Percentiles rank a stretch among this genome's conserved stretches.
Conservation (phyloP, 2,329 filamentous ascomycete species). For the Venturia carpophila region DNA sequence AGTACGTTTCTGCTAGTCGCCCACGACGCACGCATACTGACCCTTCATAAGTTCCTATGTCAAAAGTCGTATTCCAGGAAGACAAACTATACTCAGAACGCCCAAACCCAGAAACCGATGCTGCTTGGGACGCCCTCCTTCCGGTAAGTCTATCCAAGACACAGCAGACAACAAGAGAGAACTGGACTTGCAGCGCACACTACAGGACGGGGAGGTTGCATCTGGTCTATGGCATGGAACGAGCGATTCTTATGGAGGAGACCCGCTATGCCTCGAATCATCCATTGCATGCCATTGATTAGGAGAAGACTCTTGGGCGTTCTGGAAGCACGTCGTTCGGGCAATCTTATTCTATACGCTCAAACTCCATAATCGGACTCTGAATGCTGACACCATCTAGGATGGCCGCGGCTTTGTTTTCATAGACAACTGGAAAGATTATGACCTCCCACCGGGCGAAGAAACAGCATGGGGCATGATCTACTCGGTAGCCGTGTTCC, state of each 20-base stretch:
- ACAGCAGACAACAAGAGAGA: no score
- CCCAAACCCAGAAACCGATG: constrained; percentile 14
- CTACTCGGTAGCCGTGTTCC: constrained; percentile 31
- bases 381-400: background rate
- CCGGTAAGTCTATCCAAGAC: background rate
- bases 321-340: no score
- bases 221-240: background rate
- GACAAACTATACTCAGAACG: constrained; percentile 4
- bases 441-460: constrained; percentile 26
- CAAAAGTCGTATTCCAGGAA: constrained; percentile 8
- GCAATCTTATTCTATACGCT: no score
- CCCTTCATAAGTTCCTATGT: background rate
- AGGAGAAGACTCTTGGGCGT: no score
- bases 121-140: constrained; percentile 18
- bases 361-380: no score
- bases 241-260: background rate
- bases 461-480: constrained; percentile 24
- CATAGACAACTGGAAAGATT: constrained; percentile 23
- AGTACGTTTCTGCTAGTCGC: background rate
- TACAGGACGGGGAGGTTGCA: background rate
- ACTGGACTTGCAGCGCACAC: background rate
- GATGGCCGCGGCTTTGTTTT: constrained; percentile 30
- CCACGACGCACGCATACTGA: background rate
- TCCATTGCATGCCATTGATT: no score
- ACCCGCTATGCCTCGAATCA: no score